These are phyloP conservation scores for Starmerella floricola DNA, from an alignment of 805 yeast species.

Conservation along the genomic window DNA sequence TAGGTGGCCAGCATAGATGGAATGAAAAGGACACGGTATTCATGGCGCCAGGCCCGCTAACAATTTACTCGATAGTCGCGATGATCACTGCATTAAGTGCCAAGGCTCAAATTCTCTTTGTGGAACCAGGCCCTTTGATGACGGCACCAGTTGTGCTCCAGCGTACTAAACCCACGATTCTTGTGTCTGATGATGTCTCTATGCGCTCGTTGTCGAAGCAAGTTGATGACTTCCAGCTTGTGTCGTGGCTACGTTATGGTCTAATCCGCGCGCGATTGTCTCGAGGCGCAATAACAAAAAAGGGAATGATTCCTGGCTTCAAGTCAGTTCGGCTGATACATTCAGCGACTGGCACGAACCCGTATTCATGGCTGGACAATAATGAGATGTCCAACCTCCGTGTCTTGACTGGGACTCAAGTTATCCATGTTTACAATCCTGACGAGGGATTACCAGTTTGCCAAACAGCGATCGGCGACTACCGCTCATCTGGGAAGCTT, in stretches of 20 bases:
- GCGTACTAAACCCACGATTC: slow-evolving; percentile 23
- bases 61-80: slow-evolving; percentile 23
- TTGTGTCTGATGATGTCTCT: slow-evolving; percentile 27
- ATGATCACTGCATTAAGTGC: slow-evolving; percentile 28
- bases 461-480: slow-evolving; percentile 29
- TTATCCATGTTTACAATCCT: slow-evolving; percentile 28
- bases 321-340: slow-evolving; percentile 25
- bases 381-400: slow-evolving; percentile 20
- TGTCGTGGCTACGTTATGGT: slow-evolving; percentile 14
- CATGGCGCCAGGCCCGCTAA: slow-evolving; percentile 24
- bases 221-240: slow-evolving; percentile 20
- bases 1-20: slow-evolving; percentile 28
- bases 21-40: slow-evolving; percentile 25
- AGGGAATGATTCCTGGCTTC: slow-evolving; percentile 22
- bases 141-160: slow-evolving; percentile 22
- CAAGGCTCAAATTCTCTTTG: slow-evolving; percentile 16
- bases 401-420: slow-evolving; percentile 29
- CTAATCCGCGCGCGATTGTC: slow-evolving; percentile 20
- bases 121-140: slow-evolving; percentile 17
- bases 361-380: slow-evolving; percentile 19
- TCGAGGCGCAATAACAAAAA: slow-evolving; percentile 23
- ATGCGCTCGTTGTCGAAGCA: slow-evolving; percentile 23
- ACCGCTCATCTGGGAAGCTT: slow-evolving; percentile 15
- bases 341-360: slow-evolving; percentile 21
- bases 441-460: slow-evolving; percentile 26